These are phyloP conservation scores for Begonia fuchsioides DNA, from an alignment of 306 rosid genomes.

Conservation along the genomic window DNA sequence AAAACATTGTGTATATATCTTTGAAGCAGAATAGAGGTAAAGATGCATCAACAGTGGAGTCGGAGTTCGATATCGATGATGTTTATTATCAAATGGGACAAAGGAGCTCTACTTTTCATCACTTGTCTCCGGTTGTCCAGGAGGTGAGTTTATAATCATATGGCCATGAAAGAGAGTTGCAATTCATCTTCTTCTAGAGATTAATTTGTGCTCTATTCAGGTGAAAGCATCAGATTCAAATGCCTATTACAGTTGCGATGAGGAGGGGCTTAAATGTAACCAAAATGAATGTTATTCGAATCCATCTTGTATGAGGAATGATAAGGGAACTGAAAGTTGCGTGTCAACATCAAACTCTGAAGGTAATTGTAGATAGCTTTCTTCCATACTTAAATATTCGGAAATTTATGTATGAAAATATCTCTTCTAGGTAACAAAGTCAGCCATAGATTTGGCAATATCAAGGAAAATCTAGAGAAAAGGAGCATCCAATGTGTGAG, in stretches of 20 bases:
- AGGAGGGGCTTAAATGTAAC: slow-evolving; percentile 19
- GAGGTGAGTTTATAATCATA: slow-evolving; percentile 41
- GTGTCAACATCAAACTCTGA: slow-evolving; percentile 28
- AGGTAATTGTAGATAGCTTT: slow-evolving; percentile 29
- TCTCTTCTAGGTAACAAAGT: slow-evolving; percentile 33
- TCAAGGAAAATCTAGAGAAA: slow-evolving; percentile 40
- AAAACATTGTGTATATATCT: background rate
- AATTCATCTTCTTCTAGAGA: background rate
- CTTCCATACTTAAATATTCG: slow-evolving; percentile 7
- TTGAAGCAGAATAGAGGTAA: slow-evolving; percentile 41
- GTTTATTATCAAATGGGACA: slow-evolving; percentile 43
- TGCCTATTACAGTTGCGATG: slow-evolving; percentile 76
- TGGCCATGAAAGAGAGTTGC: background rate
- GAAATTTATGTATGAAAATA: background rate
- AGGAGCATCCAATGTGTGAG: slow-evolving; percentile 22
- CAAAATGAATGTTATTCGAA: slow-evolving; percentile 14
- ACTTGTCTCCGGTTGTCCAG: slow-evolving; percentile 60
- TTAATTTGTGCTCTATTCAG: slow-evolving; percentile 15
- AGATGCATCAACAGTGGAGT: slow-evolving; percentile 55
- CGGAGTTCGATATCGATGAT: slow-evolving; percentile 67
- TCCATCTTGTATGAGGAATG: slow-evolving; percentile 18
- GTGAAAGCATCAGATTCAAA: slow-evolving; percentile 34
- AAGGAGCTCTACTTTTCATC: slow-evolving; percentile 29
- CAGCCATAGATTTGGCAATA: slow-evolving; percentile 20
- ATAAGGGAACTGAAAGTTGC: slow-evolving; percentile 12